These are phyloP conservation scores for Saksenaea vasiformis DNA, from an alignment of 371 early-diverging fungal genomes.

Conservation along the genomic window DNA sequence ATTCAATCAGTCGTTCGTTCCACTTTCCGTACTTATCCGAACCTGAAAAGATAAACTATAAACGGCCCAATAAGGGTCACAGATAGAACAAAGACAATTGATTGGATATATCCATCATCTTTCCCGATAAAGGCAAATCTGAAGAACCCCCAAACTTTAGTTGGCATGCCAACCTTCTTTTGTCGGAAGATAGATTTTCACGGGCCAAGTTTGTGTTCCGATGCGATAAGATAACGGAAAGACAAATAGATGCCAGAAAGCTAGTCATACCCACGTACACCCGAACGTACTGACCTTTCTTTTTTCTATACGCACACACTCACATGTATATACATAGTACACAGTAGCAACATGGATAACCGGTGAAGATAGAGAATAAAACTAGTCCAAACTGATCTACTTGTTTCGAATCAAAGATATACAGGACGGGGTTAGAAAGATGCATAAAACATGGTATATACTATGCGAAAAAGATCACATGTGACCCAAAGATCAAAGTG, in stretches of 20 bases:
- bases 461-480: not conserved
- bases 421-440: not conserved
- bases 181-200: slow-evolving; percentile 5
- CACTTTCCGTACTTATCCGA: slow-evolving; percentile 5
- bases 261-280: no score
- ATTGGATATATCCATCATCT: slow-evolving; percentile 4
- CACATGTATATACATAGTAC: no score
- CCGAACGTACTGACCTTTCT: no score
- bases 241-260: not conserved
- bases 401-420: not conserved
- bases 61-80: slow-evolving; percentile 4
- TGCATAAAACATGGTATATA: not conserved
- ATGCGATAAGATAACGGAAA: slow-evolving; percentile 5
- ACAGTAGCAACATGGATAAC: no score
- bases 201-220: slow-evolving; percentile 3
- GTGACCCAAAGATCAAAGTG: slow-evolving; percentile 5
- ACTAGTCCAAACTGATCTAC: no score
- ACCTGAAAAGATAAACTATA: slow-evolving; percentile 1
- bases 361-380: no score
- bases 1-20: not conserved
- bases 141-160: not conserved
- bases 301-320: no score
- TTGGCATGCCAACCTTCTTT: not conserved
- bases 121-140: slow-evolving; percentile 6
- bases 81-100: not conserved